phyloP scores from a whole-genome alignment of 1,284 basidiomycete species.

The Xerocomus nothofagi region DNA sequence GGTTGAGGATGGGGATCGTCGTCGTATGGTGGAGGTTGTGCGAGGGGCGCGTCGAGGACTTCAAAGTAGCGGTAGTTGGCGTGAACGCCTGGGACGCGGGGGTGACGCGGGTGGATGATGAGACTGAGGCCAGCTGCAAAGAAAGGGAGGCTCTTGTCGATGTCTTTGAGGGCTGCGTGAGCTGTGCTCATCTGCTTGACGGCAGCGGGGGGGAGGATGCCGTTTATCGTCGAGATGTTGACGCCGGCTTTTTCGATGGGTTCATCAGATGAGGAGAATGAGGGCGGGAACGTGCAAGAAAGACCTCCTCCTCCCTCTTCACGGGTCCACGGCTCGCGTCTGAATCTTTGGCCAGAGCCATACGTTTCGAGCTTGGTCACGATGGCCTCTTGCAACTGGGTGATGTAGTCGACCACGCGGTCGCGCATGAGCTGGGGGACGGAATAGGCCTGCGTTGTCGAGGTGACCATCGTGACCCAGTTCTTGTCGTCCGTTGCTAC shows the following conservation, averaged over 20 bases:
- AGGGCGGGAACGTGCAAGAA: slow-evolving; percentile 80
- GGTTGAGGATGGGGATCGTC: slow-evolving; percentile 33
- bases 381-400: slow-evolving; percentile 78
- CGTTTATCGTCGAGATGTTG: slow-evolving; percentile 90
- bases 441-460: background rate
- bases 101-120: slow-evolving; percentile 92
- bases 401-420: slow-evolving; percentile 53
- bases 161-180: slow-evolving; percentile 66
- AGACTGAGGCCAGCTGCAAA: slow-evolving; percentile 87
- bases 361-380: slow-evolving; percentile 76
- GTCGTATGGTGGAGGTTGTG: background rate
- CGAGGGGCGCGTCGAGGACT: slow-evolving; percentile 27
- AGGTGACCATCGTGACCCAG: background rate
- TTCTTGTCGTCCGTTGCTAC: too few species aligned
- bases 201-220: slow-evolving; percentile 82
- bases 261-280: too few species aligned
- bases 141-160: slow-evolving; percentile 72
- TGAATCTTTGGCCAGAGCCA: slow-evolving; percentile 72
- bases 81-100: slow-evolving; percentile 86
- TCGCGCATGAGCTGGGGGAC: slow-evolving; percentile 12
- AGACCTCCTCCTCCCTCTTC: slow-evolving; percentile 81
- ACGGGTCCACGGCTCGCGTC: slow-evolving; percentile 84
- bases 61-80: slow-evolving; percentile 98
- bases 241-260: slow-evolving; percentile 96
- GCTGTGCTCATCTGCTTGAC: slow-evolving; percentile 92